Percentiles rank a stretch among this genome's conserved stretches.
These are phyloP conservation scores for Albifimbria verrucaria DNA, from an alignment of 2,329 filamentous ascomycete genomes.

Conservation along the genomic window DNA sequence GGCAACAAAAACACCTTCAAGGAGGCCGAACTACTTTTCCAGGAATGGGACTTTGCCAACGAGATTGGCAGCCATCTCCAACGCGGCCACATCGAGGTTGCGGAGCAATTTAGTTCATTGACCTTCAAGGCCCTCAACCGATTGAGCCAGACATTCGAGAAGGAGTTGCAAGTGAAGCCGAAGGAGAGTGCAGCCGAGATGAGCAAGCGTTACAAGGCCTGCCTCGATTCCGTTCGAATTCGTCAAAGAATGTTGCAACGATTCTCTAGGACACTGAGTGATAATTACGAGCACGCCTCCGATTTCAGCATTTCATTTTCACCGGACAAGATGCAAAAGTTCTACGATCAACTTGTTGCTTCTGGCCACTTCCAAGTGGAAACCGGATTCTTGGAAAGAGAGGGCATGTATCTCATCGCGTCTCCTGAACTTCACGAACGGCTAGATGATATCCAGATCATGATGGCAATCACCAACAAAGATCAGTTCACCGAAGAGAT, in stretches of 20 bases:
- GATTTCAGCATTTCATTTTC: conserved; percentile 83
- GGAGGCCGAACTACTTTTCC: conserved; percentile 93
- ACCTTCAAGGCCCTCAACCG: conserved; percentile 90
- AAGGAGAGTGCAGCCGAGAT: conserved; percentile 84
- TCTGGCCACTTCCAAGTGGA: conserved; percentile 87
- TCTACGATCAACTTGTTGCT: conserved; percentile 77
- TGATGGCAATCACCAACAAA: conserved; percentile 68
- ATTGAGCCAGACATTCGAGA: conserved; percentile 86
- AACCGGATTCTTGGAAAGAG: conserved; percentile 65
- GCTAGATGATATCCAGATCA: conserved; percentile 77
- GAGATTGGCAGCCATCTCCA: conserved; percentile 88
- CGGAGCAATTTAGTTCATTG: conserved; percentile 92
- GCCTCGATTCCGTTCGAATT: conserved; percentile 92
- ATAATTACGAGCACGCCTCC: conserved; percentile 93
- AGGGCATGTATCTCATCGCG: conserved; percentile 79
- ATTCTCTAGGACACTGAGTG: conserved; percentile 85
- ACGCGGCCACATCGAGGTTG: conserved; percentile 91
- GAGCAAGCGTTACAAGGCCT: conserved; percentile 95
- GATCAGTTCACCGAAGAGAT: conserved; percentile 64
- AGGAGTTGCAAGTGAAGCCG: conserved; percentile 78
- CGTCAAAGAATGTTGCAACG: conserved; percentile 94
- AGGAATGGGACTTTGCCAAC: conserved; percentile 98
- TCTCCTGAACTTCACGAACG: conserved; percentile 74
- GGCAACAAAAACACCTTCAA: conserved; percentile 99
- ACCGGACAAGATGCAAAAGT: conserved; percentile 65